These are phyloP conservation scores for Cylindricascospora bacillispora DNA, from an alignment of 1,139 yeast species.

Conservation along the genomic window DNA sequence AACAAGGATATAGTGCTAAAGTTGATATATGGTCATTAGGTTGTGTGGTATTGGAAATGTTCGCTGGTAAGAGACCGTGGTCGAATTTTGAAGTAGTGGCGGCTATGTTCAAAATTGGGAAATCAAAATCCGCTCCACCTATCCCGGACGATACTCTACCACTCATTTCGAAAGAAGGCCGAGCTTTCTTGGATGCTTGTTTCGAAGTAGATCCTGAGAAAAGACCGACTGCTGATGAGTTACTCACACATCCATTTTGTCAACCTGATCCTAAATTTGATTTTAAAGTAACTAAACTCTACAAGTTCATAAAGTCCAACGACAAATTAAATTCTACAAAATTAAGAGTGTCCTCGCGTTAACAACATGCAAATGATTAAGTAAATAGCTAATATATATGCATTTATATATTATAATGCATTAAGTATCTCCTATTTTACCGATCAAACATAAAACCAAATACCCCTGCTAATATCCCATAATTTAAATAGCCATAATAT, in stretches of 20 bases:
- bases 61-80: slow-evolving; percentile 79
- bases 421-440: no score
- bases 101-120: slow-evolving; percentile 59
- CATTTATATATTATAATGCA: not conserved
- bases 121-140: slow-evolving; percentile 81
- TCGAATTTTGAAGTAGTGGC: slow-evolving; percentile 67
- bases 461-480: not conserved
- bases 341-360: slow-evolving; percentile 20
- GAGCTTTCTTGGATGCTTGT: slow-evolving; percentile 60
- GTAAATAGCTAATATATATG: slow-evolving; percentile 1
- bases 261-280: slow-evolving; percentile 35
- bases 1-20: slow-evolving; percentile 93
- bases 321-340: slow-evolving; percentile 30
- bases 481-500: not conserved
- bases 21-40: slow-evolving; percentile 91
- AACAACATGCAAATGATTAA: no score
- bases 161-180: slow-evolving; percentile 50
- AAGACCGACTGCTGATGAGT: slow-evolving; percentile 75
- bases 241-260: slow-evolving; percentile 55
- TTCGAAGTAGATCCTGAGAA: slow-evolving; percentile 69
- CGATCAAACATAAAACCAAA: no score
- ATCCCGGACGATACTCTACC: slow-evolving; percentile 76
- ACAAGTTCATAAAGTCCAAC: slow-evolving; percentile 39
- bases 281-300: slow-evolving; percentile 55
- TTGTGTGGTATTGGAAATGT: slow-evolving; percentile 93